Conservation (phyloP, 2,329 filamentous ascomycete genomes). For the Diaporthe aspalathi region DNA sequence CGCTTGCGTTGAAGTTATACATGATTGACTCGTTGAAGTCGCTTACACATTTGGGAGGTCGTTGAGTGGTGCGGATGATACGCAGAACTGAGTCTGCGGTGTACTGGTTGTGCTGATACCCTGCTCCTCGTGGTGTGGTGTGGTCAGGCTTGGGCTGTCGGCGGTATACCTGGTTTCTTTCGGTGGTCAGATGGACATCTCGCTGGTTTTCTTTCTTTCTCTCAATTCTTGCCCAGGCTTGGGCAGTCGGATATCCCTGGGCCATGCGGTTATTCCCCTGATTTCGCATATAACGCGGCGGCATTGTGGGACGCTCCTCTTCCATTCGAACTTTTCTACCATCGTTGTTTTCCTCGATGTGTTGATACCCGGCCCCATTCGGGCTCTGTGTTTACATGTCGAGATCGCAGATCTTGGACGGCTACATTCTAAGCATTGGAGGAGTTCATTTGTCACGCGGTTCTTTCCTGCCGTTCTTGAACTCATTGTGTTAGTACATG, state of each 20-base stretch:
- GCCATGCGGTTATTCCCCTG: constrained; percentile 32
- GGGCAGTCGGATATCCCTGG: constrained; percentile 36
- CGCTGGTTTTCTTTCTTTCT: constrained; percentile 27
- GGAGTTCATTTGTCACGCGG: constrained; percentile 40
- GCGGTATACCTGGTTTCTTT: constrained; percentile 41
- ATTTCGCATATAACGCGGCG: constrained; percentile 25
- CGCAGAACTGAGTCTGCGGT: constrained; percentile 22
- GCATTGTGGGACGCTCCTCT: constrained; percentile 34
- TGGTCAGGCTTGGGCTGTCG: constrained; percentile 25
- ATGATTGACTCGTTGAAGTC: constrained; percentile 19
- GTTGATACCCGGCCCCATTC: constrained; percentile 31
- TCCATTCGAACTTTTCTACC: constrained; percentile 36
- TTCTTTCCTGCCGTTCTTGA: constrained; percentile 35
- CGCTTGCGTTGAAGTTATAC: constrained; percentile 25
- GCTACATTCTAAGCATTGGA: constrained; percentile 39
- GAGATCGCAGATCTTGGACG: constrained; percentile 21
- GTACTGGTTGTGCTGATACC: constrained; percentile 37
- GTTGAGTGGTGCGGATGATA: constrained; percentile 5
- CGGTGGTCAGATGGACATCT: neutral
- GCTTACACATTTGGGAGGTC: neutral
- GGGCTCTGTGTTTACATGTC: constrained; percentile 30
- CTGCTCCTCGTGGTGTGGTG: constrained; percentile 28
- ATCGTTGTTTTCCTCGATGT: constrained; percentile 35
- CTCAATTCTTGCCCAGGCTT: constrained; percentile 33
- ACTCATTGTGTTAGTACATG: constrained; percentile 31